A percentile compares a stretch with the other conserved stretches of the same genome.
These are phyloP conservation scores for Rostrohypoxylon terebratum DNA, from an alignment of 495 filamentous ascomycete species.

Conservation along the genomic window DNA sequence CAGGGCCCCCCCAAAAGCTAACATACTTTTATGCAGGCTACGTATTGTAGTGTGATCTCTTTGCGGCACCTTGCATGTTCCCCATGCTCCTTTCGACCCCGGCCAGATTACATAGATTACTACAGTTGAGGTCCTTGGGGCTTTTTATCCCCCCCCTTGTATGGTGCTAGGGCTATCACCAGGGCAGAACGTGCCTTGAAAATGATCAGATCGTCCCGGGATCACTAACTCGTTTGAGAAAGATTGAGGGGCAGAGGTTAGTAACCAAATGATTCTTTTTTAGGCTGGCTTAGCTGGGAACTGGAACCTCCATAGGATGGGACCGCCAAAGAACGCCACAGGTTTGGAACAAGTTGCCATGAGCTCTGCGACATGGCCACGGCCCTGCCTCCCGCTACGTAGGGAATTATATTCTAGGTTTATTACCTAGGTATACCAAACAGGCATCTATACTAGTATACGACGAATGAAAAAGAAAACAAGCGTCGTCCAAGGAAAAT, in stretches of 20 bases:
- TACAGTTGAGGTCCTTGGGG: slow-evolving; percentile 23
- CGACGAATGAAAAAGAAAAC: slow-evolving; percentile 11
- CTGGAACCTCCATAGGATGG: slow-evolving; percentile 1
- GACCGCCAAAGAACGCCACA: slow-evolving; percentile 38
- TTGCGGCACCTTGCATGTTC: slow-evolving; percentile 48
- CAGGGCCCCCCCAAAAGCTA: slow-evolving; percentile 23
- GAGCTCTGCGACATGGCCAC: slow-evolving; percentile 21
- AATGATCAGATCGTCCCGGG: slow-evolving; percentile 46
- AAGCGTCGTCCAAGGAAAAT: slow-evolving; percentile 15
- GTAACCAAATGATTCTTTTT: slow-evolving; percentile 26
- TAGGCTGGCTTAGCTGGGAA: not conserved
- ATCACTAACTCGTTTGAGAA: slow-evolving; percentile 46
- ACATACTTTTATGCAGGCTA: slow-evolving; percentile 39
- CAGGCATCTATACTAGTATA: not conserved
- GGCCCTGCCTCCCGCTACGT: slow-evolving; percentile 12
- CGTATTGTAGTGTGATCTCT: slow-evolving; percentile 43
- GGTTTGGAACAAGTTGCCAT: slow-evolving; percentile 29
- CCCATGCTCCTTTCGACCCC: slow-evolving; percentile 42
- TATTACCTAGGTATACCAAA: not conserved
- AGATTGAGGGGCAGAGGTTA: slow-evolving; percentile 41
- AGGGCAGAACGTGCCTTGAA: slow-evolving; percentile 44
- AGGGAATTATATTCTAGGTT: not conserved
- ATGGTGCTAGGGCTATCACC: slow-evolving; percentile 43
- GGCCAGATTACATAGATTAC: slow-evolving; percentile 43
- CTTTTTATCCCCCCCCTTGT: slow-evolving; percentile 32